These are phyloP conservation scores for Vaccinium vitisidaea DNA, from an alignment of 148 eudicot genomes.

Conservation along the genomic window DNA sequence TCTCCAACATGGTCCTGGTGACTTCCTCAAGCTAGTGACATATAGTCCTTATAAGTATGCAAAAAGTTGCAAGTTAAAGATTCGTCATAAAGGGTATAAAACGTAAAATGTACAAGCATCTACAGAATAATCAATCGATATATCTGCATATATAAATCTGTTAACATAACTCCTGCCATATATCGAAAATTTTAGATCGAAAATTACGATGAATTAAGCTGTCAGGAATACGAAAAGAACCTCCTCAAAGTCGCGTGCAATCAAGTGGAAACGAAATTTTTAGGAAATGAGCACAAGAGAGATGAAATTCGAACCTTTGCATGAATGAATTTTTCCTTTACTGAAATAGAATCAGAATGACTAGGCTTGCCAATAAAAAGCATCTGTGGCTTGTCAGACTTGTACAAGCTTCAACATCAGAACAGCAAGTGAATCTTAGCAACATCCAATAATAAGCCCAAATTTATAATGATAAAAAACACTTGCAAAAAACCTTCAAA, in stretches of 20 bases:
- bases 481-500: neutral
- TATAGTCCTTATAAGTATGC: too few relatives aligned
- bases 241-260: neutral
- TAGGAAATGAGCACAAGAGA: neutral
- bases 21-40: neutral
- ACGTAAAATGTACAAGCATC: neutral
- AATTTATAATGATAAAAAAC: neutral
- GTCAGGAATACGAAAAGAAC: neutral
- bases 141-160: neutral
- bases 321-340: constrained; percentile 95
- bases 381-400: constrained; percentile 64
- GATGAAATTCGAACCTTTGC: constrained; percentile 58
- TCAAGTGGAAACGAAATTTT: neutral
- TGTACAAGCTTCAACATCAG: constrained; percentile 56
- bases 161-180: neutral
- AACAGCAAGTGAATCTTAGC: constrained; percentile 18
- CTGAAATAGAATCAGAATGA: constrained; percentile 78
- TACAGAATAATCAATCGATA: neutral
- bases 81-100: neutral
- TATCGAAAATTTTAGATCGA: neutral
- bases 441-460: constrained; percentile 12
- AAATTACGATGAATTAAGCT: neutral
- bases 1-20: neutral
- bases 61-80: neutral
- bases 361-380: constrained; percentile 74